Percentiles rank a stretch among this genome's conserved stretches.
Evolutionary conservation across 176 grass and related monocot species (phyloP).

Genomic region (Rhynchospora tenuis): DNA sequence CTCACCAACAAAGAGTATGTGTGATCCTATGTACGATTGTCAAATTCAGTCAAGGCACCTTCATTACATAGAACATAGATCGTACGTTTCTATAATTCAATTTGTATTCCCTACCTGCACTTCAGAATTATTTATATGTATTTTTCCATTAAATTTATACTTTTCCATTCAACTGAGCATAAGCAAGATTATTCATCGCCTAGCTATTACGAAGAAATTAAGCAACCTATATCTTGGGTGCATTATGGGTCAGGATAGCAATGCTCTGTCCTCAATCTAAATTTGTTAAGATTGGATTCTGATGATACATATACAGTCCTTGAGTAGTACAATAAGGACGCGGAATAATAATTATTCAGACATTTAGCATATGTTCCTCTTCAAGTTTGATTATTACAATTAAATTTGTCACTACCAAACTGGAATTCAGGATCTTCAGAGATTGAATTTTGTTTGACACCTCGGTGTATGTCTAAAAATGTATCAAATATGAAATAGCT

Average conservation of each 20-base stretch:
- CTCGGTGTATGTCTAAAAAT: background rate
- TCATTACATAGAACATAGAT: background rate
- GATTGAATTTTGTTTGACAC: too few relatives aligned
- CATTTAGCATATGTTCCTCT: background rate
- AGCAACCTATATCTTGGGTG: background rate
- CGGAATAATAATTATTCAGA: constrained; percentile 2
- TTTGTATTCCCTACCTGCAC: too few relatives aligned
- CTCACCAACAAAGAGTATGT: background rate
- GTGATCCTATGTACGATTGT: background rate
- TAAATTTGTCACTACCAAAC: background rate
- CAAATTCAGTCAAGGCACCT: background rate
- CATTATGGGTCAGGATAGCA: background rate
- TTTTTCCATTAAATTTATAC: too few relatives aligned
- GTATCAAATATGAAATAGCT: background rate
- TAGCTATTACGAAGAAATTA: too few relatives aligned
- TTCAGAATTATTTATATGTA: too few relatives aligned
- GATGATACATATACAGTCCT: background rate
- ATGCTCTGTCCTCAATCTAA: constrained; percentile 5
- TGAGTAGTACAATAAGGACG: constrained; percentile 8
- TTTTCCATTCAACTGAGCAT: too few relatives aligned
- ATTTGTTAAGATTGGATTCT: constrained; percentile 3
- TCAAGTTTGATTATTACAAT: background rate
- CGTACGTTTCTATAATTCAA: too few relatives aligned
- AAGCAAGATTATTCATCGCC: too few relatives aligned
- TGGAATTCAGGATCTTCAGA: background rate